phyloP scores from a whole-genome alignment of 2,329 filamentous ascomycete species.

The Aspergillus amoenus region DNA sequence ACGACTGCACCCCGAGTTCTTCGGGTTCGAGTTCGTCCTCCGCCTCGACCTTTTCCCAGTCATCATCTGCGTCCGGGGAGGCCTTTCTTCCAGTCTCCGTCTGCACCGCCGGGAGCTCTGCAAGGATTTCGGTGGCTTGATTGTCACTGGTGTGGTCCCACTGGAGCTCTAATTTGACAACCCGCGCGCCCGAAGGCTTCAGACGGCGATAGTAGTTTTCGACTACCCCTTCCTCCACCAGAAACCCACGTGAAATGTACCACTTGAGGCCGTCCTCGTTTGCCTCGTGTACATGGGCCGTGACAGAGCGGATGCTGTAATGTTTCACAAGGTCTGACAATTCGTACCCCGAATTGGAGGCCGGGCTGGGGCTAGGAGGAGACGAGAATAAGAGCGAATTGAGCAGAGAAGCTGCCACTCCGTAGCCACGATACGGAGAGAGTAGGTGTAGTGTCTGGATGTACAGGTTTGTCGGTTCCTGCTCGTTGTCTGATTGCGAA shows the following conservation, averaged over 20 bases:
- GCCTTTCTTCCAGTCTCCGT: not conserved
- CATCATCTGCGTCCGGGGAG: slow-evolving; percentile 34
- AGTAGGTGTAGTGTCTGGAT: slow-evolving; percentile 61
- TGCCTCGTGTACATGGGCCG: slow-evolving; percentile 64
- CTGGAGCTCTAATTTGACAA: slow-evolving; percentile 45
- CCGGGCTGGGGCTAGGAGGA: slow-evolving; percentile 9
- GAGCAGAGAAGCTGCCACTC: slow-evolving; percentile 58
- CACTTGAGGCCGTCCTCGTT: slow-evolving; percentile 61
- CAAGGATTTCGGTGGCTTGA: not conserved
- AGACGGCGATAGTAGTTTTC: slow-evolving; percentile 60
- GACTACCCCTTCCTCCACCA: slow-evolving; percentile 49
- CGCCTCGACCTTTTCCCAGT: slow-evolving; percentile 44
- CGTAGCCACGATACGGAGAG: slow-evolving; percentile 58
- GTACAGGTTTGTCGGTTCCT: slow-evolving; percentile 51
- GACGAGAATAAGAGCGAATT: slow-evolving; percentile 38
- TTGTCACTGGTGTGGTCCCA: slow-evolving; percentile 26
- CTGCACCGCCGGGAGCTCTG: not conserved
- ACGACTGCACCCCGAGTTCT: slow-evolving; percentile 30
- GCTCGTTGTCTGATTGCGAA: slow-evolving; percentile 6
- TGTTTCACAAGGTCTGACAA: slow-evolving; percentile 44
- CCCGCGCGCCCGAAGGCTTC: slow-evolving; percentile 55
- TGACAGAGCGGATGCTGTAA: slow-evolving; percentile 53
- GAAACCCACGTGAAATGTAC: slow-evolving; percentile 61
- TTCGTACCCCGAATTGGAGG: slow-evolving; percentile 12
- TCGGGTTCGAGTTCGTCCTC: slow-evolving; percentile 35